phyloP scores from a whole-genome alignment of 768 basidiomycete genomes.

The Tylopilus sp. region DNA sequence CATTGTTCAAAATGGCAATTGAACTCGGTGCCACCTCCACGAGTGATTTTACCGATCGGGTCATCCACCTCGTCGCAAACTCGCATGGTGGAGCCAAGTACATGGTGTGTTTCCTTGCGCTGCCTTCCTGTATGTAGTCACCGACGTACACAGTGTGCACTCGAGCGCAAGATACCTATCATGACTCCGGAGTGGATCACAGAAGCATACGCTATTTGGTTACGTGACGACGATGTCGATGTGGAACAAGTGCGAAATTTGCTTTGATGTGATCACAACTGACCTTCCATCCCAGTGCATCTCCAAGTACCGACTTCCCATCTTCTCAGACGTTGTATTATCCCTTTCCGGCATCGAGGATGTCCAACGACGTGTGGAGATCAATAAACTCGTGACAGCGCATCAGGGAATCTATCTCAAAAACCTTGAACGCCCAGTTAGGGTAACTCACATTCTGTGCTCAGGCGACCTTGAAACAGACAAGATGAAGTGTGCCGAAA shows the following conservation, averaged over 20 bases:
- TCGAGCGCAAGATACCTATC: constrained; percentile 78
- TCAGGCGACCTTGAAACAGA: constrained; percentile 61
- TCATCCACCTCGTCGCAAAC: constrained; percentile 86
- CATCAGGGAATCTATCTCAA: constrained; percentile 71
- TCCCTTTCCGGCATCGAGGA: constrained; percentile 77
- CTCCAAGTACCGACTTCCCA: constrained; percentile 57
- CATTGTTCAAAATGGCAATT: constrained; percentile 71
- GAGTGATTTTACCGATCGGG: constrained; percentile 73
- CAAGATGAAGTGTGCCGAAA: constrained; percentile 77
- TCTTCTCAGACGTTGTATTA: constrained; percentile 68
- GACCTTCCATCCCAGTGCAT: constrained; percentile 44
- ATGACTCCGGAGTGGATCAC: constrained; percentile 75
- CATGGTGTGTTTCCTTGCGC: constrained; percentile 42
- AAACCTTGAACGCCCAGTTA: constrained; percentile 71
- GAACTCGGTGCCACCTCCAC: constrained; percentile 76
- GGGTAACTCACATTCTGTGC: constrained; percentile 84
- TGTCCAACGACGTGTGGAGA: constrained; percentile 53
- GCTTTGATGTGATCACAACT: not conserved
- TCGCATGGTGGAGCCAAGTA: constrained; percentile 86
- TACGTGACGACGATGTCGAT: constrained; percentile 77
- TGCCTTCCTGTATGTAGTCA: not conserved
- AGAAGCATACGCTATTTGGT: constrained; percentile 70
- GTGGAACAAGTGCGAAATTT: constrained; percentile 47
- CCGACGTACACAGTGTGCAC: constrained; percentile 58
- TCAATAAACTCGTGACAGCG: constrained; percentile 55